Evolutionary conservation across 371 early-diverging fungal species (phyloP).

Genomic region (Cladochytrium tenue): DNA sequence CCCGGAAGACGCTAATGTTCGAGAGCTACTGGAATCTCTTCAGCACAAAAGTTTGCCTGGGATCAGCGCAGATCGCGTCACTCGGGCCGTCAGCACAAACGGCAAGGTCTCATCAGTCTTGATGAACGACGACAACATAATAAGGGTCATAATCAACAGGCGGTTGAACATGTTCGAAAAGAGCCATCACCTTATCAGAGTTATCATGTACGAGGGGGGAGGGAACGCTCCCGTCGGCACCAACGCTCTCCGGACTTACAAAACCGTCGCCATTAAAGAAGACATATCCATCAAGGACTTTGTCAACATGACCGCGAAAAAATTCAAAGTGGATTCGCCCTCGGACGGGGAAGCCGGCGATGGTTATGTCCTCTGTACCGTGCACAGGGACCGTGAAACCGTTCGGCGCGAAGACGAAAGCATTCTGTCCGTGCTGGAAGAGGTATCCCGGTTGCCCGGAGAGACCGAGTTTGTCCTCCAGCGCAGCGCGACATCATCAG

Average conservation of each 20-base stretch:
- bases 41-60: conserved; percentile 40
- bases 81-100: conserved; percentile 2
- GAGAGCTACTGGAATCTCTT: conserved; percentile 33
- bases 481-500: too few relatives aligned
- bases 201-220: conserved; percentile 40
- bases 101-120: conserved; percentile 25
- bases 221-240: conserved; percentile 16
- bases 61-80: conserved; percentile 17
- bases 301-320: conserved; percentile 32
- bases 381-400: too few relatives aligned
- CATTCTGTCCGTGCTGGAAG: too few relatives aligned
- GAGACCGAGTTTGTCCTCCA: too few relatives aligned
- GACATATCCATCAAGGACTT: conserved; percentile 27
- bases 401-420: too few relatives aligned
- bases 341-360: too few relatives aligned
- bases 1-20: conserved; percentile 31
- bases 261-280: conserved; percentile 37
- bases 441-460: too few relatives aligned
- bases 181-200: conserved; percentile 38
- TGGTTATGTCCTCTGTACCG: too few relatives aligned
- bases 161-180: conserved; percentile 37
- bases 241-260: conserved; percentile 29
- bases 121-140: conserved; percentile 47
- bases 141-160: conserved; percentile 48
- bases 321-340: conserved; percentile 28